Percentiles rank a stretch among this genome's conserved stretches.
Evolutionary conservation across 805 yeast species (phyloP).

Genomic region (Isabelozyma rhagii): DNA sequence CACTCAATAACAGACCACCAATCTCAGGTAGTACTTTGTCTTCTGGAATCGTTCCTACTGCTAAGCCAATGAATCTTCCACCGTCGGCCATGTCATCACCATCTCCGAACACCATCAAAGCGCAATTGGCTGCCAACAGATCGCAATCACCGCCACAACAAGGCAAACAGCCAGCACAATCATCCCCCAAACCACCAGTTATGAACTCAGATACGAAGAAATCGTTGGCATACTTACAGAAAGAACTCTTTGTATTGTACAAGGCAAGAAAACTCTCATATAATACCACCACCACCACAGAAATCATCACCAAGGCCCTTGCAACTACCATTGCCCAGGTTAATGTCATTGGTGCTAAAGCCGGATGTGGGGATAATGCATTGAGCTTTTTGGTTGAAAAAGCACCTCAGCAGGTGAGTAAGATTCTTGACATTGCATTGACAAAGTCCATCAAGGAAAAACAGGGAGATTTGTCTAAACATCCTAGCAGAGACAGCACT

Average conservation of each 20-base stretch:
- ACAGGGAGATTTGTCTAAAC: constrained; percentile 21
- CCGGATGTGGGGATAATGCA: constrained; percentile 77
- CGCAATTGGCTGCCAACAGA: constrained; percentile 47
- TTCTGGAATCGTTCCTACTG: background rate
- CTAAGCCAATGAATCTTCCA: background rate
- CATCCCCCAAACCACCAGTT: constrained; percentile 16
- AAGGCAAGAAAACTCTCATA: constrained; percentile 68
- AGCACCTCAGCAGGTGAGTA: constrained; percentile 77
- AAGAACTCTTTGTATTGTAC: constrained; percentile 76
- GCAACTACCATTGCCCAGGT: constrained; percentile 93
- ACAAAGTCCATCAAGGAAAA: constrained; percentile 65
- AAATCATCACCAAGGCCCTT: constrained; percentile 81
- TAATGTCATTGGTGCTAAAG: constrained; percentile 81
- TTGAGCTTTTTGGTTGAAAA: constrained; percentile 73
- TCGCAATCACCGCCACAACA: constrained; percentile 20
- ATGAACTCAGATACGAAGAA: constrained; percentile 62
- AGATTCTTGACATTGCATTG: constrained; percentile 74
- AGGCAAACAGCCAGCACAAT: constrained; percentile 13
- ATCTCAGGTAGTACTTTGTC: background rate
- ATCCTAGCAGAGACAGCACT: constrained; percentile 18
- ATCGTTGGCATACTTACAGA: constrained; percentile 79
- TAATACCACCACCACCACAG: constrained; percentile 80
- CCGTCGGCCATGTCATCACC: background rate
- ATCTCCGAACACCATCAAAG: constrained; percentile 31
- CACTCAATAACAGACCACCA: background rate